Conservation (phyloP, 345 rosid species). For the Eucalyptus marginata region DNA sequence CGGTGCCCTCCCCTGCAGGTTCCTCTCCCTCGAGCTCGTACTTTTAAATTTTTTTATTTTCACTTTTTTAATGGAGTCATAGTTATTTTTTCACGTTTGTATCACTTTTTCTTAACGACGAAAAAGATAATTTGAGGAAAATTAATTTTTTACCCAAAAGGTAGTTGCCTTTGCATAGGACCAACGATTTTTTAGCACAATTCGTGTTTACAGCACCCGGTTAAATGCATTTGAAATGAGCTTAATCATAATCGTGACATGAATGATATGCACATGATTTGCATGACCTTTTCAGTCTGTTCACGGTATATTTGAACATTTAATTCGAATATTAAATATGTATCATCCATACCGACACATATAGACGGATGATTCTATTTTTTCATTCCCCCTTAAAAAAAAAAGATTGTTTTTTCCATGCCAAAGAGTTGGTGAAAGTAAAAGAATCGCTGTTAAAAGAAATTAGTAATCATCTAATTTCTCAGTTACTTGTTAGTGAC, state of each 20-base stretch:
- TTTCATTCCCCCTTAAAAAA: neutral
- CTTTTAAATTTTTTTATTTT: neutral
- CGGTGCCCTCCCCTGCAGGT: neutral
- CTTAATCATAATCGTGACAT: neutral
- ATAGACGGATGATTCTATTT: neutral
- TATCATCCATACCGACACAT: neutral
- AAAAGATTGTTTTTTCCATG: neutral
- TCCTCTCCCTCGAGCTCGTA: neutral
- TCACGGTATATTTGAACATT: rapidly evolving
- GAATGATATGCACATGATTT: neutral
- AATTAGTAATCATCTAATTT: neutral
- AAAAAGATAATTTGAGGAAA: neutral
- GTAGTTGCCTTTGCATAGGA: neutral
- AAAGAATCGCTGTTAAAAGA: neutral
- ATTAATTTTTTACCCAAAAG: neutral
- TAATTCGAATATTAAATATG: neutral
- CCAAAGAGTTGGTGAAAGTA: neutral
- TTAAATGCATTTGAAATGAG: neutral
- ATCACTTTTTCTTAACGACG: neutral
- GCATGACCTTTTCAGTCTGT: rapidly evolving
- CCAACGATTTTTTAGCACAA: neutral
- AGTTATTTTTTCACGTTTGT: neutral
- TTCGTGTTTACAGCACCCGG: rapidly evolving
- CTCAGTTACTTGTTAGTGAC: neutral
- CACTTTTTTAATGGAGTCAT: neutral